A percentile compares a stretch with the other conserved stretches of the same genome.
phyloP scores from a whole-genome alignment of 495 filamentous ascomycete genomes.

The Letharia columbiana region DNA sequence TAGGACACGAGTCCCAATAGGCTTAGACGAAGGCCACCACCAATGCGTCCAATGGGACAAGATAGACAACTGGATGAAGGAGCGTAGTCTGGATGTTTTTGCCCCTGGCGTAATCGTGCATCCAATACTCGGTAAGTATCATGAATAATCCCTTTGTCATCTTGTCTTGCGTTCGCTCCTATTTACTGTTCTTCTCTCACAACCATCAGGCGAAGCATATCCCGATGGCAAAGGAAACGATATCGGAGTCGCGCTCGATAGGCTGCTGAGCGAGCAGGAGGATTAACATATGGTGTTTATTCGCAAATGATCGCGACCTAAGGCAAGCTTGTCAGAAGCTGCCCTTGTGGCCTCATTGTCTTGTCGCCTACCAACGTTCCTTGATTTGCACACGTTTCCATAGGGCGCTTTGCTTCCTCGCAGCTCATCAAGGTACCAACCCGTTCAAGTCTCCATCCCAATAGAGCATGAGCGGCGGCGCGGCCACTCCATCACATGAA shows the following conservation, averaged over 20 bases:
- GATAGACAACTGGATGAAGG: background rate
- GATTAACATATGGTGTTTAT: too few relatives aligned
- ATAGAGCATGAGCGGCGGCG: too few relatives aligned
- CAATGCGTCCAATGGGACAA: too few relatives aligned
- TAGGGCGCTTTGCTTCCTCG: too few relatives aligned
- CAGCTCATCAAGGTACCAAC: too few relatives aligned
- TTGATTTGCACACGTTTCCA: too few relatives aligned
- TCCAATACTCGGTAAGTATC: slow-evolving; percentile 2
- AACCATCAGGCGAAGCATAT: slow-evolving; percentile 4
- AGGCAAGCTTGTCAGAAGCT: background rate
- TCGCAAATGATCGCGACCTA: too few relatives aligned
- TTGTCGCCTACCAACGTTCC: too few relatives aligned
- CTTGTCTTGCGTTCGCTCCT: background rate
- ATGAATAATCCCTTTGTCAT: background rate
- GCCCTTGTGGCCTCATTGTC: background rate
- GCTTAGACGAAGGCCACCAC: too few relatives aligned
- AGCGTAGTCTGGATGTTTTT: background rate
- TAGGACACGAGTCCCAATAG: too few relatives aligned
- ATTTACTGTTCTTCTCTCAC: background rate
- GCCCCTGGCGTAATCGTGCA: slow-evolving; percentile 1
- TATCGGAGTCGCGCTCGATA: background rate
- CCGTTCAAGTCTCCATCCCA: too few relatives aligned
- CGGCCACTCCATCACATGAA: too few relatives aligned
- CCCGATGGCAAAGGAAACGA: background rate
- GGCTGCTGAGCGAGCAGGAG: slow-evolving; percentile 1